Evolutionary conservation across 768 basidiomycete genomes (phyloP).

Genomic region (Suillus luteus): DNA sequence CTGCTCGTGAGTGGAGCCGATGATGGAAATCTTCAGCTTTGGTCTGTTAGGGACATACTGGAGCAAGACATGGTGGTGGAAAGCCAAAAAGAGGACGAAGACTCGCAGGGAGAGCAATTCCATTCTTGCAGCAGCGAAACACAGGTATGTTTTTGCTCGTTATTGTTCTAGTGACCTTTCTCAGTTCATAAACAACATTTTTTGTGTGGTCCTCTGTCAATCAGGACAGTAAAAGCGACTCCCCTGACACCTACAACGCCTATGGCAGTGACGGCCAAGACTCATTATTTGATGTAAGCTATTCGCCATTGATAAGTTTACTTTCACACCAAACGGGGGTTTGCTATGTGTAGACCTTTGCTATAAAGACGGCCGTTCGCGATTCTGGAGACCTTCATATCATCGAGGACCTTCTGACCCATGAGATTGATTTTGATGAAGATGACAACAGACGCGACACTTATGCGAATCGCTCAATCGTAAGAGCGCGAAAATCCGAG

Average conservation of each 20-base stretch:
- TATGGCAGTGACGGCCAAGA: not conserved
- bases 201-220: not conserved
- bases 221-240: not conserved
- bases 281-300: conserved; percentile 1
- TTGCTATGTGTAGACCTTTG: not conserved
- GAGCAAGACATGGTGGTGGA: not conserved
- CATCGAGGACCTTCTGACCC: not conserved
- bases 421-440: not conserved
- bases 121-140: not conserved
- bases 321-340: not conserved
- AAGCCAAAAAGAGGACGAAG: not conserved
- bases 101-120: not conserved
- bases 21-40: not conserved
- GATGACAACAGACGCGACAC: not conserved
- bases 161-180: not conserved
- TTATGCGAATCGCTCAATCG: not conserved
- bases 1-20: not conserved
- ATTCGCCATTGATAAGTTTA: not conserved
- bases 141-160: not conserved
- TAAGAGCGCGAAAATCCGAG: not conserved
- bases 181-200: not conserved
- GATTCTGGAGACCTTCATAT: not conserved
- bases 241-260: not conserved
- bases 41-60: not conserved
- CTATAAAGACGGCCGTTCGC: not conserved